Percentiles rank a stretch among this genome's conserved stretches.
These are phyloP conservation scores for Colletotrichum sp. DNA, from an alignment of 2,329 filamentous ascomycete genomes.

Conservation along the genomic window DNA sequence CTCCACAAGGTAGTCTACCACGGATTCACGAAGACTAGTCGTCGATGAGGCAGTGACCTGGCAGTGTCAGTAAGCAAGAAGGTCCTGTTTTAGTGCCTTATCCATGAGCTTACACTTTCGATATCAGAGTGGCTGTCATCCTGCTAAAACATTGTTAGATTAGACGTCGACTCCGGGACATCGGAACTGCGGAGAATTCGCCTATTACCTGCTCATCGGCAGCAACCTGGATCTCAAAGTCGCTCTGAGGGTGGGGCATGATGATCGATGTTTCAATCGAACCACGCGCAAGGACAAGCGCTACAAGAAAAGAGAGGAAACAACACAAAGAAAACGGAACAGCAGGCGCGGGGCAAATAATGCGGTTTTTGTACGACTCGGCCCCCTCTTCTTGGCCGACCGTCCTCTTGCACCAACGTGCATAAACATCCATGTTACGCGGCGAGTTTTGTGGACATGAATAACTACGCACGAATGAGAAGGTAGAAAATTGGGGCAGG, in stretches of 20 bases:
- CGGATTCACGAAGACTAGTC: too few relatives aligned
- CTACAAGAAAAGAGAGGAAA: too few relatives aligned
- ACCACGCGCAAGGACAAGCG: neutral
- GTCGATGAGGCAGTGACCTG: too few relatives aligned
- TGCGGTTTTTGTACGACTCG: neutral
- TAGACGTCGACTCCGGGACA: too few relatives aligned
- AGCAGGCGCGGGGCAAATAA: fast-evolving
- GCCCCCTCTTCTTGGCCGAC: neutral
- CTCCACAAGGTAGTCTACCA: too few relatives aligned
- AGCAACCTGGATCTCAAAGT: neutral
- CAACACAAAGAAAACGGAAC: neutral
- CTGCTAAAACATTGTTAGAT: too few relatives aligned
- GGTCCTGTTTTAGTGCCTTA: too few relatives aligned
- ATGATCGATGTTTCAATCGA: neutral
- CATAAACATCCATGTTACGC: slow-evolving; percentile 9
- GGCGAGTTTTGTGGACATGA: neutral
- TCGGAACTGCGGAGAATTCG: too few relatives aligned
- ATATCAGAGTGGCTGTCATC: too few relatives aligned
- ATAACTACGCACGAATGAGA: neutral
- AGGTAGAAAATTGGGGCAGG: neutral
- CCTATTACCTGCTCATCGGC: neutral
- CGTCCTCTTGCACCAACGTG: neutral
- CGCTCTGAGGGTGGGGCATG: neutral
- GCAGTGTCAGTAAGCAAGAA: too few relatives aligned
- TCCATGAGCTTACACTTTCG: too few relatives aligned